These are phyloP conservation scores for Ceratocystiopsis minuta DNA, from an alignment of 2,329 filamentous ascomycete species.

Conservation along the genomic window DNA sequence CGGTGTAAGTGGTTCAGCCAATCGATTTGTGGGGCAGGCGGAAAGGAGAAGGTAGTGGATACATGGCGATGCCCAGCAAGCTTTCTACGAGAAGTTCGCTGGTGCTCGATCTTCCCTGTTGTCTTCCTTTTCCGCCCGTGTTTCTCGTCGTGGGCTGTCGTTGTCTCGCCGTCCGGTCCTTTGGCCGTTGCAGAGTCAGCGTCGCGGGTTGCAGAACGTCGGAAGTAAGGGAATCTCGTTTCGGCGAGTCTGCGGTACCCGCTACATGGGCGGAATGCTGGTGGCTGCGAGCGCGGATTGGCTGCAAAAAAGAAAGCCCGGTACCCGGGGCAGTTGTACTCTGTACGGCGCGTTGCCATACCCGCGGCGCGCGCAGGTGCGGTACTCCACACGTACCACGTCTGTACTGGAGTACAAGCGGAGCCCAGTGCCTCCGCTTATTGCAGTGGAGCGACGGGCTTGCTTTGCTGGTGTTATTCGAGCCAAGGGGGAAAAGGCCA, in stretches of 20 bases:
- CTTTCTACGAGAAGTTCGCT: too few relatives aligned
- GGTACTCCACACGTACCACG: too few relatives aligned
- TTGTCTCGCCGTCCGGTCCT: too few relatives aligned
- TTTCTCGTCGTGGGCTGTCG: too few relatives aligned
- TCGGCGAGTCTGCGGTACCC: too few relatives aligned
- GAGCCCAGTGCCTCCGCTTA: background rate
- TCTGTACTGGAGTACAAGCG: too few relatives aligned
- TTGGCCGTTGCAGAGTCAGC: too few relatives aligned
- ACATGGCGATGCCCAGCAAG: slow-evolving; percentile 3
- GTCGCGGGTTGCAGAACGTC: too few relatives aligned
- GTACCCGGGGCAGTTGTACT: slow-evolving; percentile 2
- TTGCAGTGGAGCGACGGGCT: slow-evolving; percentile 3
- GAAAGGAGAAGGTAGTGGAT: slow-evolving; percentile 1
- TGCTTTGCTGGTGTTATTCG: slow-evolving; percentile 12
- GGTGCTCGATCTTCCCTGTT: too few relatives aligned
- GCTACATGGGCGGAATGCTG: background rate
- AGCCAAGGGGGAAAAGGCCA: slow-evolving; percentile 8
- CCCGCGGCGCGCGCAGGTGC: too few relatives aligned
- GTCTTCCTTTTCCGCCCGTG: too few relatives aligned
- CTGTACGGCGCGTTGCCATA: background rate
- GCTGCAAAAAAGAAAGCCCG: slow-evolving; percentile 9
- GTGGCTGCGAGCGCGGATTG: slow-evolving; percentile 6
- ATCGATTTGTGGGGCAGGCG: slow-evolving; percentile 1
- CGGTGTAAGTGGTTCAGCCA: background rate
- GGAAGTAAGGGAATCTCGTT: too few relatives aligned